Percentiles rank a stretch among this genome's conserved stretches.
Evolutionary conservation across 208 protist genomes (phyloP).

Genomic region (Leishmania gerbilli): DNA sequence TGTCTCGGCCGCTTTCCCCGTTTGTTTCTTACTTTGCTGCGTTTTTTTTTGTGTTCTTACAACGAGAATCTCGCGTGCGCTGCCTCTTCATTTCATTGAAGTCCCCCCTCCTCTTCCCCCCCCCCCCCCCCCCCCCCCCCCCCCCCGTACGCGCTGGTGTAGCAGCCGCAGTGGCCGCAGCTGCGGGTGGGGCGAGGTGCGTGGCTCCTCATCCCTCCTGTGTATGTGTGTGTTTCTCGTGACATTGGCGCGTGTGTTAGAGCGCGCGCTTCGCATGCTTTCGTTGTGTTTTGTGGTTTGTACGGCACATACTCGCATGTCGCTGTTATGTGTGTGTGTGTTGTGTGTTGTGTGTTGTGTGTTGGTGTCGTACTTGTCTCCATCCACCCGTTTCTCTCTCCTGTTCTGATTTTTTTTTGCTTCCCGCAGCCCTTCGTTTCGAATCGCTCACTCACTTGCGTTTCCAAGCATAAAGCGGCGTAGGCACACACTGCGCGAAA

Average conservation of each 20-base stretch:
- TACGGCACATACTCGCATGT: neutral
- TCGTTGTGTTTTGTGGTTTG: neutral
- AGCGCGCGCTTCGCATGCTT: conserved; percentile 14
- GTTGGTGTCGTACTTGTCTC: neutral
- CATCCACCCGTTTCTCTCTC: neutral
- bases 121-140: too few relatives aligned
- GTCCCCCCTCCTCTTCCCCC: too few relatives aligned
- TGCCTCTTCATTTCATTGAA: neutral
- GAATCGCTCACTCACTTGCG: neutral
- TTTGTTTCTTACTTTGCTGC: neutral
- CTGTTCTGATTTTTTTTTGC: conserved; percentile 3
- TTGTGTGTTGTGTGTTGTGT: neutral
- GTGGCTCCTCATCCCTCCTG: neutral
- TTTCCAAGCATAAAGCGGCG: neutral
- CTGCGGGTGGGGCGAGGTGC: too few relatives aligned
- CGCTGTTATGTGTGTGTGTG: neutral
- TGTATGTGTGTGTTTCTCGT: neutral
- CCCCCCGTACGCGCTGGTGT: neutral
- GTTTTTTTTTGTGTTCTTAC: neutral
- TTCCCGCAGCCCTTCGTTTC: neutral
- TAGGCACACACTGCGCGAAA: too few relatives aligned
- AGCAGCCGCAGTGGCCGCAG: neutral
- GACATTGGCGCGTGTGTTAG: neutral
- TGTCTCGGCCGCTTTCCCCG: neutral
- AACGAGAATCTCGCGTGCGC: neutral